Evolutionary conservation across 169 alveolate genomes (phyloP).

Genomic region (Theileria annulata): DNA sequence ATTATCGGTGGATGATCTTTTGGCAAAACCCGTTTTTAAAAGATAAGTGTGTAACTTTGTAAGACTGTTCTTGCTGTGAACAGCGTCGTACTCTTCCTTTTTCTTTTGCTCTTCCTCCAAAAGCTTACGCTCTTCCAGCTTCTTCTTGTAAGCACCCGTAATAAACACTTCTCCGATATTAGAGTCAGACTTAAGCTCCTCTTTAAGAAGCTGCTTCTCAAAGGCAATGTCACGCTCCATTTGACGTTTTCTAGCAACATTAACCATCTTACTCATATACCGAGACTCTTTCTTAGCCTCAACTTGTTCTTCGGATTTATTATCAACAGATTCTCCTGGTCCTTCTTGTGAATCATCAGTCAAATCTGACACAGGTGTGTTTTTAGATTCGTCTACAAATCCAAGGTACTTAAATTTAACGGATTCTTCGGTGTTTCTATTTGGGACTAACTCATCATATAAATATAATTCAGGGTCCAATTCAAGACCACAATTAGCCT

Average conservation of each 20-base stretch:
- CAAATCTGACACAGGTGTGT: neutral
- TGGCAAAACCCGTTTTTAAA: conserved; percentile 59
- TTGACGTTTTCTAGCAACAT: conserved; percentile 71
- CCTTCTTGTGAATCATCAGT: neutral
- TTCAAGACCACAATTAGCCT: neutral
- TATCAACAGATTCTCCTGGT: neutral
- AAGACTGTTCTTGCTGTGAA: conserved; percentile 63
- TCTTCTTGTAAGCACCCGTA: conserved; percentile 76
- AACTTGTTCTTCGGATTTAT: neutral
- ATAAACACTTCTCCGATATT: conserved; percentile 71
- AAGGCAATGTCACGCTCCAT: conserved; percentile 74
- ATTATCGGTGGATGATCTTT: conserved; percentile 22
- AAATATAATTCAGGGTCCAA: conserved; percentile 7
- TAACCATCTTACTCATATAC: conserved; percentile 69
- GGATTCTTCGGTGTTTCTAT: conserved; percentile 26
- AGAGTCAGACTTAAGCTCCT: conserved; percentile 51
- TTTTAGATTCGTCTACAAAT: conserved; percentile 10
- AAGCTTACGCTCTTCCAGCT: conserved; percentile 70
- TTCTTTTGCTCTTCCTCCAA: conserved; percentile 63
- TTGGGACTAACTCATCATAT: conserved; percentile 4
- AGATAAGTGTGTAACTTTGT: conserved; percentile 69
- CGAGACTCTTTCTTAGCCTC: conserved; percentile 61
- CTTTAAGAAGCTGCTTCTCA: conserved; percentile 69
- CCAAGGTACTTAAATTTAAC: conserved; percentile 2
- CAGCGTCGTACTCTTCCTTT: conserved; percentile 45